Base-by-base conservation (phyloP, 148 eudicot species). In the Silene uniflora region DNA sequence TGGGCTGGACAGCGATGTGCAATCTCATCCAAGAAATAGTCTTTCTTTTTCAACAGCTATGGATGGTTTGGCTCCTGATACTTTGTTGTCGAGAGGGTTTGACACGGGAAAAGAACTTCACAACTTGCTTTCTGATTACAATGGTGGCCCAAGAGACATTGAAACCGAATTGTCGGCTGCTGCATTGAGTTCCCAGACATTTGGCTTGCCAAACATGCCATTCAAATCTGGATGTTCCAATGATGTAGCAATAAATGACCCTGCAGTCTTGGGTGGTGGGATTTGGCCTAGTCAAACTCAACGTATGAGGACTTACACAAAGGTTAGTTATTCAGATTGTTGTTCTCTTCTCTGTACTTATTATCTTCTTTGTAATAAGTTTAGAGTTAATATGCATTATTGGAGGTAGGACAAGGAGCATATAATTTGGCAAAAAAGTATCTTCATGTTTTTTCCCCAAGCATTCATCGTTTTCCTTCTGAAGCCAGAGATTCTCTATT, bases 271-370 rank as follows among this genome's bases (percentile, higher is more conserved):
- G 69, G 85, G 81, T 52, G 89, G 90, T 62, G 97, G 96, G 55
- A 76, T 90, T 71, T 90, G 96, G 97, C 89, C 87, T 3, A 88
- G 77, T 79, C 97, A 88, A 73, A 79, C 89, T 80, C 98, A 86
- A 73, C 88, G 93, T 73, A 92, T 91, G 93, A 85, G 98, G 81
- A 94, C 98, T 19, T 94, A 90, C 62, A 94, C 98, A 63, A 94
- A 94, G 98, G 98, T 94, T 44, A 71, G 80, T 77, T 46, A 13
- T 29, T 46, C 70, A 12, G 49, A 27, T 77, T 46, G 21, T 62
- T 24, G 49, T 1, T 49, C 44, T 6, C 59, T 1, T 49, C 44
- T 6, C 59, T 44, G 16, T 18, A 2, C 27, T 22, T 24, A 1
- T 17, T 23, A 62, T 61, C 8, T 14, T 70, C 10, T 19, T 27